Conservation (phyloP, 2,329 filamentous ascomycete genomes). For the Helminthosporium solani region DNA sequence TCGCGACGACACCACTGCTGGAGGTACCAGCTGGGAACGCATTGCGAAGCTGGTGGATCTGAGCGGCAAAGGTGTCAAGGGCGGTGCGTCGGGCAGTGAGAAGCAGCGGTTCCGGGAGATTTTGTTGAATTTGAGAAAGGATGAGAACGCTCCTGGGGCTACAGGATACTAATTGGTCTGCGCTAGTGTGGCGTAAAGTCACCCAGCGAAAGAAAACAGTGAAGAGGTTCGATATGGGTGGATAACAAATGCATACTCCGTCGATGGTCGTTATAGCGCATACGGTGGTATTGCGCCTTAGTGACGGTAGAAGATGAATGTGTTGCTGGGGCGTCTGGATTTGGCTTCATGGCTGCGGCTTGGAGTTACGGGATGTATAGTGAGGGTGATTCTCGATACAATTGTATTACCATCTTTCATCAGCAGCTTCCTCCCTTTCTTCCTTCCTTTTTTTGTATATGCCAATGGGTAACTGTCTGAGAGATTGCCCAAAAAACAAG, state of each 20-base stretch:
- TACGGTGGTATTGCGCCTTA: not conserved
- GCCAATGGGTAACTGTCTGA: not conserved
- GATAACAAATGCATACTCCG: not conserved
- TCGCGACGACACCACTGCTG: constrained; percentile 88
- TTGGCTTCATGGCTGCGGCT: not conserved
- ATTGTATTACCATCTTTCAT: constrained; percentile 2
- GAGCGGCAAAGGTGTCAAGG: constrained; percentile 86
- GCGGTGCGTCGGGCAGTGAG: constrained; percentile 83
- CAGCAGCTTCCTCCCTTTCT: not conserved
- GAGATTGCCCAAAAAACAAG: not conserved
- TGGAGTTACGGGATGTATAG: constrained; percentile 4
- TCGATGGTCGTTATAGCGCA: not conserved
- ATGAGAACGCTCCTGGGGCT: constrained; percentile 75
- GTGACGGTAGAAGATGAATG: not conserved
- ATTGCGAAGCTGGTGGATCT: constrained; percentile 97
- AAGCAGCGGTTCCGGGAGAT: constrained; percentile 96
- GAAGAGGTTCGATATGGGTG: not conserved
- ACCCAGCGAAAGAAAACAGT: not conserved
- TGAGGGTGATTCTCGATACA: not conserved
- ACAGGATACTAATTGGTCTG: constrained; percentile 42
- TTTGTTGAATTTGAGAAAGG: constrained; percentile 83
- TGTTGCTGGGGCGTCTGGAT: not conserved
- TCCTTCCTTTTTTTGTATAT: not conserved
- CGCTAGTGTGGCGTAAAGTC: constrained; percentile 3
- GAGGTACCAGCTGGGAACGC: constrained; percentile 97